These are phyloP conservation scores for Mycena pura DNA, from an alignment of 768 basidiomycete species.

Conservation along the genomic window DNA sequence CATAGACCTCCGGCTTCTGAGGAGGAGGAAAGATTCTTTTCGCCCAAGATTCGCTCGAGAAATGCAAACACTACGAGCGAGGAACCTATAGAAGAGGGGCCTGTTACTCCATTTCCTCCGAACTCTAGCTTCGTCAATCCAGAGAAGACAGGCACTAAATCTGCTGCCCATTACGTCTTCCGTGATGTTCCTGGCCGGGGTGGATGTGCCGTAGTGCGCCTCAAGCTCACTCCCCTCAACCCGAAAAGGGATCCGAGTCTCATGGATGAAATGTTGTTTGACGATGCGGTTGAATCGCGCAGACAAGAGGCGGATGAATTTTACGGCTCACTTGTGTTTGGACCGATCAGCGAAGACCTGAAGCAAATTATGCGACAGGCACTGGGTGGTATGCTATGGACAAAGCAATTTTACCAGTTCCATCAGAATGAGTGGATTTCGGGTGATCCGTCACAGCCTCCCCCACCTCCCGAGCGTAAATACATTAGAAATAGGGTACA, in stretches of 20 bases:
- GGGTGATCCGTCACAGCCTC: constrained; percentile 94
- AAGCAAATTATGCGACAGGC: constrained; percentile 97
- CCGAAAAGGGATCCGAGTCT: constrained; percentile 80
- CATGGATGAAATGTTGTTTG: constrained; percentile 89
- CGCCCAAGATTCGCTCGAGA: constrained; percentile 55
- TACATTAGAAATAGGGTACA: constrained; percentile 80
- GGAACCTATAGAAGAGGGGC: constrained; percentile 51
- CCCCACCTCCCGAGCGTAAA: constrained; percentile 91
- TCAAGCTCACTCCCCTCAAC: constrained; percentile 86
- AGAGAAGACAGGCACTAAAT: constrained; percentile 86
- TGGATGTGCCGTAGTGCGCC: constrained; percentile 92
- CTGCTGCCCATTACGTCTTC: constrained; percentile 92
- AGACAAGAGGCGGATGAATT: constrained; percentile 97
- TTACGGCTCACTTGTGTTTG: constrained; percentile 79
- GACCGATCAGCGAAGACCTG: constrained; percentile 90
- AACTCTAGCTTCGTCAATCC: constrained; percentile 80
- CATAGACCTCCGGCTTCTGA: constrained; percentile 73
- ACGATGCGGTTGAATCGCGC: constrained; percentile 88
- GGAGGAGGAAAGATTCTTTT: constrained; percentile 53
- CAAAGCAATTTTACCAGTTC: constrained; percentile 96
- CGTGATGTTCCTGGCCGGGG: constrained; percentile 86
- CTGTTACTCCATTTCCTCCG: constrained; percentile 64
- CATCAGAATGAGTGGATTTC: constrained; percentile 96
- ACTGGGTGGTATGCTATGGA: constrained; percentile 97
- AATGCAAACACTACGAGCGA: constrained; percentile 52